Percentiles rank a stretch among this genome's conserved stretches.
These are phyloP conservation scores for Salix udensis DNA, from an alignment of 345 rosid species.

Conservation along the genomic window DNA sequence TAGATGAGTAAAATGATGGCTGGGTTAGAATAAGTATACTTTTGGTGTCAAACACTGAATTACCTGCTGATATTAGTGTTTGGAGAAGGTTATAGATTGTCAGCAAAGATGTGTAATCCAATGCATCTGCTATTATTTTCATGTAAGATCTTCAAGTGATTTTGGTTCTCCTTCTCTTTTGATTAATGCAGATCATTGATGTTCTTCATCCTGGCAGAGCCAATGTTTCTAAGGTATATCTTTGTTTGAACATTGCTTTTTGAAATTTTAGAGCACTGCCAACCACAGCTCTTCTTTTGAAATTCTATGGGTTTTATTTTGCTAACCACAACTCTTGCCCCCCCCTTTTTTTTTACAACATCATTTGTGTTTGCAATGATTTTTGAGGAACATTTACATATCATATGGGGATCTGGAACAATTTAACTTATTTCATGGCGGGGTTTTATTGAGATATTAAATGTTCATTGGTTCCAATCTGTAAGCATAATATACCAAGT, in stretches of 20 bases:
- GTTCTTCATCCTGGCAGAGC: conserved; percentile 94
- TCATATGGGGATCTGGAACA: neutral
- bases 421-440: neutral
- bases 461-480: neutral
- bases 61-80: neutral
- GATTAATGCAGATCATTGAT: conserved; percentile 62
- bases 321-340: neutral
- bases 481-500: neutral
- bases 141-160: neutral
- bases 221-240: conserved; percentile 84
- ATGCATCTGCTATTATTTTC: neutral
- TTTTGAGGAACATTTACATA: neutral
- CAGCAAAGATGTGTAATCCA: neutral
- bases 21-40: neutral
- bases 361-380: neutral
- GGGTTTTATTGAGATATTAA: neutral
- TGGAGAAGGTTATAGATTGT: neutral
- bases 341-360: neutral
- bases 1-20: neutral
- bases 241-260: neutral
- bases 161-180: neutral
- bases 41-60: neutral
- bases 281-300: too few species aligned
- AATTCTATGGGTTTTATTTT: neutral
- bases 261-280: neutral